Conservation (phyloP, 495 filamentous ascomycete genomes). For the Chaetomium fimeti region DNA sequence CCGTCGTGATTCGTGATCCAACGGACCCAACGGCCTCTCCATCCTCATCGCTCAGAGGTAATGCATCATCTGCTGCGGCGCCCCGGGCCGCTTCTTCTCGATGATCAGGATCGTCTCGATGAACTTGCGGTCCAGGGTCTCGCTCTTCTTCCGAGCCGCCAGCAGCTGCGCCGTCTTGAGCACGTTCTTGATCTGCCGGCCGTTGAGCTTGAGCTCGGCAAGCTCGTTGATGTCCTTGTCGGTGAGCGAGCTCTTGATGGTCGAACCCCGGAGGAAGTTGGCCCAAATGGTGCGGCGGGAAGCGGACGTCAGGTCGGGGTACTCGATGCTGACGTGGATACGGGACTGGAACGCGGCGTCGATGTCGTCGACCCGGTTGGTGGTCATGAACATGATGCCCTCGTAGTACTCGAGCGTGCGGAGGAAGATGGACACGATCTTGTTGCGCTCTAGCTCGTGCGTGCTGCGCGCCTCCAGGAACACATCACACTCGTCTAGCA, state of each 20-base stretch:
- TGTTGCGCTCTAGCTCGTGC: constrained; percentile 54
- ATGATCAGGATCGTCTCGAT: constrained; percentile 35
- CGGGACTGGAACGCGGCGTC: constrained; percentile 53
- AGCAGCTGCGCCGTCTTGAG: constrained; percentile 48
- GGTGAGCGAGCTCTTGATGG: constrained; percentile 29
- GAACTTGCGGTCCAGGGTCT: constrained; percentile 30
- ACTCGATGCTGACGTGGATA: constrained; percentile 52
- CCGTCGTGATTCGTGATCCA: not conserved
- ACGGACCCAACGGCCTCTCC: not conserved
- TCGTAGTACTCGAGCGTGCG: constrained; percentile 55
- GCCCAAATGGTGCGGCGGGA: constrained; percentile 37
- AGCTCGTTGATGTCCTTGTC: constrained; percentile 39
- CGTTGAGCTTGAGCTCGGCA: constrained; percentile 40
- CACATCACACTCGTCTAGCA: constrained; percentile 68
- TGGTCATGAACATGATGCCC: constrained; percentile 63
- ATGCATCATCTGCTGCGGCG: constrained; percentile 30
- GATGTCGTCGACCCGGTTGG: constrained; percentile 51
- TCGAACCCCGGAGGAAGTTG: constrained; percentile 32
- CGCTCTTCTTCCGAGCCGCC: constrained; percentile 34
- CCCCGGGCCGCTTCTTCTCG: constrained; percentile 36
- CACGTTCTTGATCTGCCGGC: constrained; percentile 53
- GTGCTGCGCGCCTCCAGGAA: constrained; percentile 61
- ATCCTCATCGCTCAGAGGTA: constrained; percentile 23
- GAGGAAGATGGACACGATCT: constrained; percentile 57
- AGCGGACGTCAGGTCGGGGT: constrained; percentile 41